A percentile compares a stretch with the other conserved stretches of the same genome.
phyloP scores from a whole-genome alignment of 208 protist genomes.

The Trypanosomatidae sp. region DNA sequence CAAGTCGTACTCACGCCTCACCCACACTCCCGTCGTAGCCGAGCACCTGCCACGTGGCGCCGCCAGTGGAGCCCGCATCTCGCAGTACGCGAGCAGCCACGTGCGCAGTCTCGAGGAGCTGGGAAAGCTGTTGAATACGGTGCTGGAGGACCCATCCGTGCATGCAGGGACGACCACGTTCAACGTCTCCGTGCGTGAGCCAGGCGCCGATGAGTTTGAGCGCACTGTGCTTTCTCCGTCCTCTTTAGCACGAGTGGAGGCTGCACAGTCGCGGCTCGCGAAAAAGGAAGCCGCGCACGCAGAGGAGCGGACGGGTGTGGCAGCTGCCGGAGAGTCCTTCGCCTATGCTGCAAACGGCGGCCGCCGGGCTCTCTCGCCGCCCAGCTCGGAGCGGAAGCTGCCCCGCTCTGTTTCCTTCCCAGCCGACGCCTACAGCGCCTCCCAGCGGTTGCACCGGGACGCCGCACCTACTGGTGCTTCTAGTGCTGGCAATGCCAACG shows the following conservation, averaged over 20 bases:
- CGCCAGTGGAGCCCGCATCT: conserved; percentile 30
- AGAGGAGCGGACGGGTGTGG: too few species aligned
- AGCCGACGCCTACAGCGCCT: background rate
- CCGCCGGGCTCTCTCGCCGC: too few species aligned
- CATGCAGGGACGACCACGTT: too few species aligned
- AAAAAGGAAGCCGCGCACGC: background rate
- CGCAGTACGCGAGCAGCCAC: conserved; percentile 23
- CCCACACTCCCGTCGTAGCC: conserved; percentile 43
- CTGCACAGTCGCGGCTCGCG: too few species aligned
- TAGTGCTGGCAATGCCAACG: too few species aligned
- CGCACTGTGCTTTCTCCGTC: background rate
- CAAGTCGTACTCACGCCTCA: conserved; percentile 38
- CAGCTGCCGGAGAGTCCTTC: too few species aligned
- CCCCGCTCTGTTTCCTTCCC: background rate
- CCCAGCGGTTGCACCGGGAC: too few species aligned
- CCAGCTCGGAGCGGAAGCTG: background rate
- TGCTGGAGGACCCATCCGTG: background rate
- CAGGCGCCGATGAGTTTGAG: too few species aligned
- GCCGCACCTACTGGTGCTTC: background rate
- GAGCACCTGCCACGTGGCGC: conserved; percentile 28
- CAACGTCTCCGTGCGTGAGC: too few species aligned
- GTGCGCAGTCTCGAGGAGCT: conserved; percentile 39
- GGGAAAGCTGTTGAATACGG: conserved; percentile 20
- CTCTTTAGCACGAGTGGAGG: background rate
- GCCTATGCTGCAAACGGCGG: too few species aligned